Conservation (phyloP, 768 basidiomycete species). For the Leucocoprinus leucothites region DNA sequence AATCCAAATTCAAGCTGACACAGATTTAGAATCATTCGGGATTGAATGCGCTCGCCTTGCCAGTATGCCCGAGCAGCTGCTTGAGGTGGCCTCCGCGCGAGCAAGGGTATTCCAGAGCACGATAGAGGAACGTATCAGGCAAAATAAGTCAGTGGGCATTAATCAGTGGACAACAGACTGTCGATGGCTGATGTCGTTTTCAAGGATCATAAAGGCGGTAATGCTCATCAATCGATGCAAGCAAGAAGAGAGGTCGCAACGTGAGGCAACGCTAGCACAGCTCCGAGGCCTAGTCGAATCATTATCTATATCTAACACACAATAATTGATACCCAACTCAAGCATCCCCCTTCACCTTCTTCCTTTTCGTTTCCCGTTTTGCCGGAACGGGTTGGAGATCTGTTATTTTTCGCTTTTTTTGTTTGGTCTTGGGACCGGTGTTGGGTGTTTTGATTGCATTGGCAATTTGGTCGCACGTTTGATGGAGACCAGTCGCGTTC, state of each 20-base stretch:
- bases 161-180: not conserved
- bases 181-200: not conserved
- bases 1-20: not conserved
- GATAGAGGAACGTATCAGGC: conserved; percentile 46
- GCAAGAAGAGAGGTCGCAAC: conserved; percentile 13
- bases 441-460: conserved; percentile 19
- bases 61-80: conserved; percentile 68
- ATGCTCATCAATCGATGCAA: conserved; percentile 26
- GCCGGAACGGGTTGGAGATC: conserved; percentile 13
- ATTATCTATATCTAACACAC: conserved; percentile 15
- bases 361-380: conserved; percentile 18
- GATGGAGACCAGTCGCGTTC: conserved; percentile 55
- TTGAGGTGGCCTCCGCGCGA: conserved; percentile 54
- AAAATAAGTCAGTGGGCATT: conserved; percentile 41
- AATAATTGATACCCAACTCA: conserved; percentile 21
- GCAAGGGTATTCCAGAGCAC: conserved; percentile 53
- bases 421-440: conserved; percentile 1
- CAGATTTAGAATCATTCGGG: conserved; percentile 69
- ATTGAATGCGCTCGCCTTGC: conserved; percentile 92
- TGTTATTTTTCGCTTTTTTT: conserved; percentile 14
- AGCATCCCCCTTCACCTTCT: conserved; percentile 22
- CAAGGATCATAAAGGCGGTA: conserved; percentile 23
- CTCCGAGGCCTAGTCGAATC: conserved; percentile 23
- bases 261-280: conserved; percentile 23
- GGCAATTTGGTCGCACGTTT: conserved; percentile 63